These are phyloP conservation scores for Podosphaera fusca DNA, from an alignment of 2,329 filamentous ascomycete species.

Conservation along the genomic window DNA sequence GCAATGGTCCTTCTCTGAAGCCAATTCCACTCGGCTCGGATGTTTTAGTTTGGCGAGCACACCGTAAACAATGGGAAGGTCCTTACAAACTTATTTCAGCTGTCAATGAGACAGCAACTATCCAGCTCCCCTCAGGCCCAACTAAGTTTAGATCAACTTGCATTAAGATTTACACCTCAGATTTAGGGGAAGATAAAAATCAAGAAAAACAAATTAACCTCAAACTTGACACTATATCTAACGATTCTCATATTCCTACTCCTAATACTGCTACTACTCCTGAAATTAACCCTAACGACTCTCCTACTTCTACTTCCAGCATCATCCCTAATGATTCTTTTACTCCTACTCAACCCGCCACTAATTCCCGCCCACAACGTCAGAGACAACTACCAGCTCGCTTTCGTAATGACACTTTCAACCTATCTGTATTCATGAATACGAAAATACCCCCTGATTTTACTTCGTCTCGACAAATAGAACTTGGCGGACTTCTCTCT, in stretches of 20 bases:
- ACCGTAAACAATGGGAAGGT: background rate
- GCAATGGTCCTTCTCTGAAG: background rate
- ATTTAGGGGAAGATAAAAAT: background rate
- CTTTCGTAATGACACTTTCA: background rate
- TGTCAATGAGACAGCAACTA: background rate
- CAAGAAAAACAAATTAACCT: background rate
- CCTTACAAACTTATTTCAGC: background rate
- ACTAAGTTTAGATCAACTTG: background rate
- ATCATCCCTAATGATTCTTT: too few species aligned
- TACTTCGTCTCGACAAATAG: background rate
- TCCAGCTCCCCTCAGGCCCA: background rate
- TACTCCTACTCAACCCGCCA: too few species aligned
- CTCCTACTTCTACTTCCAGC: too few species aligned
- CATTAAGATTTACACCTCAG: background rate
- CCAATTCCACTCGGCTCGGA: constrained; percentile 1
- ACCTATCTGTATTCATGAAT: too few species aligned
- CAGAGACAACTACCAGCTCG: background rate
- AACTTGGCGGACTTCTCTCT: background rate
- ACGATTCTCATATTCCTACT: too few species aligned
- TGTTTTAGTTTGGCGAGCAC: constrained; percentile 3
- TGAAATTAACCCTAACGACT: too few species aligned
- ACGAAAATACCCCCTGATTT: background rate
- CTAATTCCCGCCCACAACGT: background rate
- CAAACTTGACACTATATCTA: too few species aligned
- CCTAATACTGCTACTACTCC: too few species aligned